These are phyloP conservation scores for Citrus sp. DNA, from an alignment of 345 rosid genomes.

Conservation along the genomic window DNA sequence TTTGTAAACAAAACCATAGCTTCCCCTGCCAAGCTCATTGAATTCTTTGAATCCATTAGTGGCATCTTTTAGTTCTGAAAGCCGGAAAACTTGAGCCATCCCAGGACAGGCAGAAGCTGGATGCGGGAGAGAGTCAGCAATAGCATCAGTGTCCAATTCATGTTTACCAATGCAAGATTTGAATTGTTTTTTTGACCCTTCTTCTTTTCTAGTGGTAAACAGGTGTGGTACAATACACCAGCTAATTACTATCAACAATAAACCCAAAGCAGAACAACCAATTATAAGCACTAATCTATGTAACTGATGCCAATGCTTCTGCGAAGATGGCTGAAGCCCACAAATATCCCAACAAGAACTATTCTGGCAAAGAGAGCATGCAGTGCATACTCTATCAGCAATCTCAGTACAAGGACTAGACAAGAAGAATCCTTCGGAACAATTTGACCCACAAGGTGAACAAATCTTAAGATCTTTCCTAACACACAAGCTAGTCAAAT, in stretches of 20 bases:
- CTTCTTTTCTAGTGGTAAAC: conserved; percentile 32
- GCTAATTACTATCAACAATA: conserved; percentile 39
- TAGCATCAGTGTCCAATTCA: conserved; percentile 40
- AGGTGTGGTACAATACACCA: conserved; percentile 52
- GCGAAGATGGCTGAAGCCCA: conserved; percentile 39
- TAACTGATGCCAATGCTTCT: conserved; percentile 47
- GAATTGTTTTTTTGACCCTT: conserved; percentile 37
- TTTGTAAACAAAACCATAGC: conserved; percentile 87
- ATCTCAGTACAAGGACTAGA: conserved; percentile 67
- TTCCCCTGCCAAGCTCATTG: conserved; percentile 87
- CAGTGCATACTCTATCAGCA: conserved; percentile 70
- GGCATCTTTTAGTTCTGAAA: conserved; percentile 84
- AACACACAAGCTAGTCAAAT: conserved; percentile 65
- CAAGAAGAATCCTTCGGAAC: conserved; percentile 72
- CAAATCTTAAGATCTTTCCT: conserved; percentile 69
- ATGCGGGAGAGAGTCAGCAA: conserved; percentile 31
- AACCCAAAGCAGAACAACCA: conserved; percentile 43
- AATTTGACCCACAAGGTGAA: conserved; percentile 71
- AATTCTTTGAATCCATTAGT: conserved; percentile 95
- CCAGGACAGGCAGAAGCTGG: conserved; percentile 50
- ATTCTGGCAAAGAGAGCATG: conserved; percentile 94
- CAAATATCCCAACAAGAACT: conserved; percentile 72
- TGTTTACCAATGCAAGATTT: conserved; percentile 60
- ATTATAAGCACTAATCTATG: conserved; percentile 37
- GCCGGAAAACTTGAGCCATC: conserved; percentile 72